Conservation (phyloP, 371 early-diverging fungal genomes). For the Zychaea mexicana region DNA sequence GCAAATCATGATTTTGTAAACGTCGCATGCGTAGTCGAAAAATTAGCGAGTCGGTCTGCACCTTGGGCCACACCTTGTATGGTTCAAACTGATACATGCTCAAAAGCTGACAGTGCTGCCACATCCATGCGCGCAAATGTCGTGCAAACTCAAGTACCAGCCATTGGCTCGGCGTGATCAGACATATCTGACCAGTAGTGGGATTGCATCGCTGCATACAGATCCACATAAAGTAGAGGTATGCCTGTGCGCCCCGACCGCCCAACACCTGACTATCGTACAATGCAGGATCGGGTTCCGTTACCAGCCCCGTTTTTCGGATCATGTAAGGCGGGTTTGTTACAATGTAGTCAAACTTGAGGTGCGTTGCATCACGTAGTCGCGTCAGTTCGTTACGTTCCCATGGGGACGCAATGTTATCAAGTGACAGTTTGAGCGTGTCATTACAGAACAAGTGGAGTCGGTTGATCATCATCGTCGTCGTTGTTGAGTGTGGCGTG, state of each 20-base stretch:
- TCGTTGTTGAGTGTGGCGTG: neutral
- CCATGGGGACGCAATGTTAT: conserved; percentile 23
- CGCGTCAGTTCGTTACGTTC: conserved; percentile 3
- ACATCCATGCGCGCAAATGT: conserved; percentile 61
- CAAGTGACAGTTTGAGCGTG: conserved; percentile 45
- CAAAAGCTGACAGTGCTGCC: conserved; percentile 54
- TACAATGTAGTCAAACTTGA: conserved; percentile 62
- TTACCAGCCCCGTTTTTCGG: conserved; percentile 61
- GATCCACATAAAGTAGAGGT: conserved; percentile 53
- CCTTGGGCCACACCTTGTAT: conserved; percentile 67
- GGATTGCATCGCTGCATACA: conserved; percentile 44
- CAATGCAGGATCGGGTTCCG: conserved; percentile 56
- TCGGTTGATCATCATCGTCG: conserved; percentile 21
- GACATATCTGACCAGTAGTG: conserved; percentile 36
- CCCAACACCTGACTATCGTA: conserved; percentile 56
- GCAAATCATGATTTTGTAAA: neutral
- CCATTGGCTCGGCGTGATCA: conserved; percentile 69
- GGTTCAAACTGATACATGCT: conserved; percentile 68
- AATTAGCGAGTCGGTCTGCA: conserved; percentile 69
- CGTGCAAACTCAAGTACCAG: conserved; percentile 62
- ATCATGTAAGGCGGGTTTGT: conserved; percentile 76
- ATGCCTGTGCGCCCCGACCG: conserved; percentile 45
- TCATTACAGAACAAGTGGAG: conserved; percentile 62
- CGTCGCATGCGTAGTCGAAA: conserved; percentile 46
- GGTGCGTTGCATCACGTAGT: conserved; percentile 44